A percentile compares a stretch with the other conserved stretches of the same genome.
Conservation (phyloP, 1,284 basidiomycete genomes). For the Gymnopus androsaceus region DNA sequence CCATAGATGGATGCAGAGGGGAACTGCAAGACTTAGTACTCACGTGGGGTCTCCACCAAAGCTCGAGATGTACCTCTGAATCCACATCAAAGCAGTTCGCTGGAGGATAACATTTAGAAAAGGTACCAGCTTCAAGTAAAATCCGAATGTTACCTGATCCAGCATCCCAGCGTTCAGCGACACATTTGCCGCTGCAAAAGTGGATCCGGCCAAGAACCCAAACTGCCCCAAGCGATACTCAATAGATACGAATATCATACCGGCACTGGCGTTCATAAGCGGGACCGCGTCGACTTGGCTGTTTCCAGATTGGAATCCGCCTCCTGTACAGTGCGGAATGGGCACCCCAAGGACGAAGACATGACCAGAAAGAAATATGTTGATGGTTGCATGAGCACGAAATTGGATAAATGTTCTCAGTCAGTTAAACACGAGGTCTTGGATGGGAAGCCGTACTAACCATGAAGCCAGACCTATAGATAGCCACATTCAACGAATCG, state of each 20-base stretch:
- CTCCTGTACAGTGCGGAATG: slow-evolving; percentile 30
- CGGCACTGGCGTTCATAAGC: slow-evolving; percentile 30
- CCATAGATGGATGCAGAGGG: background rate
- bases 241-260: slow-evolving; percentile 42
- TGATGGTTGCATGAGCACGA: too few relatives aligned
- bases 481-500: too few relatives aligned
- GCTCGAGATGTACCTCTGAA: slow-evolving; percentile 17
- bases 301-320: slow-evolving; percentile 39
- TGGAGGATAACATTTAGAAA: slow-evolving; percentile 16
- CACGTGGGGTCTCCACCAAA: slow-evolving; percentile 19
- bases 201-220: slow-evolving; percentile 33
- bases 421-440: background rate
- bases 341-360: too few relatives aligned
- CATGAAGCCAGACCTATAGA: too few relatives aligned
- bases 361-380: background rate
- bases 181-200: slow-evolving; percentile 26
- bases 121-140: background rate
- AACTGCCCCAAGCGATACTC: slow-evolving; percentile 44
- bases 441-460: slow-evolving; percentile 23
- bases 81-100: slow-evolving; percentile 35
- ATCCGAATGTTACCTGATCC: slow-evolving; percentile 36
- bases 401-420: background rate
- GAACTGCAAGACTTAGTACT: background rate
- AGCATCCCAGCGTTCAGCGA: slow-evolving; percentile 37
- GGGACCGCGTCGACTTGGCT: slow-evolving; percentile 31